Evolutionary conservation across 371 early-diverging fungal species (phyloP), one percentile per base, ranked within the genome.

Genomic region (Mucor sp.): DNA sequence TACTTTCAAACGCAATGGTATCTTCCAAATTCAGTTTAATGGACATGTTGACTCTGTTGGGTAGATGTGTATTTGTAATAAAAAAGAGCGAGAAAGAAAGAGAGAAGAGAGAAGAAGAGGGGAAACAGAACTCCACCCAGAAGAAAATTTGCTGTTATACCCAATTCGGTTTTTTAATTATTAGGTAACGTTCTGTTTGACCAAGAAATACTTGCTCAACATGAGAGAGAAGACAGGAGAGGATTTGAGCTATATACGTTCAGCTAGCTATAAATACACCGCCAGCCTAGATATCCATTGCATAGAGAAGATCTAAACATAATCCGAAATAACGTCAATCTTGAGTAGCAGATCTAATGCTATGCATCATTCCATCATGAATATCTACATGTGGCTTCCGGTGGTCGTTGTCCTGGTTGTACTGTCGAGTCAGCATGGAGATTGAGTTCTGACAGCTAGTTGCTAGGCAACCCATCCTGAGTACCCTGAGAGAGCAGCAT

Each of bases 1-100:
- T 70, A 74, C 75, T 62, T 25, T 68, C 68, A 71, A 74, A 74
- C 6, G 39, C 41, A 25, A 74, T 63, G 1, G 30, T 27, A 27
- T 74, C 60, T 39, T 62, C 55, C 12, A 66, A 35, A 58, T 65
- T 65, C 15, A 74, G 19, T 37, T 67, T 27, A 37, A 74, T 58
- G 8, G 74, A 74, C 74, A 74, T 71, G 5, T 30, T 50, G 23
- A 23, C 25, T 4, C 14, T 17, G n/a, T n/a, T n/a, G n/a, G n/a
- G n/a, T n/a, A n/a, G n/a, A n/a, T n/a, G 41, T 41, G 41, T 14
- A 41, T 41, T 41, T 41, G 17, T 41, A 35, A 65, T 47, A 7
- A n/a, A 15, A 32, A 50, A 61, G 19, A 39, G 30, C 35, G n/a
- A 50, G 14, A 63, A 53, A 43, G 62, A 56, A 11, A 56, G 33